These are phyloP conservation scores for Elongisporangium prolatum DNA, from an alignment of 352 stramenopile species.

Conservation along the genomic window DNA sequence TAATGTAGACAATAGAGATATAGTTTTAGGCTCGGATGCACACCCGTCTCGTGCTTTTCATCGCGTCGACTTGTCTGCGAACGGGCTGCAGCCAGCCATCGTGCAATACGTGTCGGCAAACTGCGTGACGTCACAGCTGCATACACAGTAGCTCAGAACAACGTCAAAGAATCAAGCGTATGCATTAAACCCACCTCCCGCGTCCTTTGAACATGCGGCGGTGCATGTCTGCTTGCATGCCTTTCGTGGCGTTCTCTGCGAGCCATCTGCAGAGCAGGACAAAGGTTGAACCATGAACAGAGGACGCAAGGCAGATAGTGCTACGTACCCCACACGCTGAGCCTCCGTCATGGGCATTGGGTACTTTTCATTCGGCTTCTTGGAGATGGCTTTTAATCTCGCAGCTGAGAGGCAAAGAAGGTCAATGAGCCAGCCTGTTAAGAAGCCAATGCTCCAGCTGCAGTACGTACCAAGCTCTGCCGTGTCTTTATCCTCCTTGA, in stretches of 20 bases:
- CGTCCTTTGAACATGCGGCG: slow-evolving; percentile 80
- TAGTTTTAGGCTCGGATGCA: slow-evolving; percentile 3
- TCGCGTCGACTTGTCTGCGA: slow-evolving; percentile 80
- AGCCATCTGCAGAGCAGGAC: slow-evolving; percentile 37
- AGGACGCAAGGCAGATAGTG: not conserved
- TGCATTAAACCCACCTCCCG: slow-evolving; percentile 44
- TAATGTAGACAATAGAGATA: slow-evolving; percentile 15
- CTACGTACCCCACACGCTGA: slow-evolving; percentile 58
- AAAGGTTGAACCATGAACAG: not conserved
- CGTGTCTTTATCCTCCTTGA: slow-evolving; percentile 43
- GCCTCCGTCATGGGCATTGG: slow-evolving; percentile 67
- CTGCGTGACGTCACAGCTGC: slow-evolving; percentile 76
- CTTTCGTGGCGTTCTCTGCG: slow-evolving; percentile 61
- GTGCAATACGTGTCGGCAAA: slow-evolving; percentile 84
- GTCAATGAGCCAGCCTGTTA: too few species aligned
- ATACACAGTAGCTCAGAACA: slow-evolving; percentile 8
- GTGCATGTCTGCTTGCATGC: slow-evolving; percentile 69
- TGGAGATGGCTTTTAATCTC: slow-evolving; percentile 20
- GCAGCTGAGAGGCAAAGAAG: not conserved
- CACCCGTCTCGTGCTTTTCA: slow-evolving; percentile 14
- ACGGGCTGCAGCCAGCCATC: slow-evolving; percentile 81
- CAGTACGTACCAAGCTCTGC: slow-evolving; percentile 37
- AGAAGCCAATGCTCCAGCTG: not conserved
- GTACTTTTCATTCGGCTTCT: slow-evolving; percentile 65
- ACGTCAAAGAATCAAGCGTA: slow-evolving; percentile 3